A percentile compares a stretch with the other conserved stretches of the same genome.
Conservation (phyloP, 169 alveolate genomes). For the Babesia sp. region DNA sequence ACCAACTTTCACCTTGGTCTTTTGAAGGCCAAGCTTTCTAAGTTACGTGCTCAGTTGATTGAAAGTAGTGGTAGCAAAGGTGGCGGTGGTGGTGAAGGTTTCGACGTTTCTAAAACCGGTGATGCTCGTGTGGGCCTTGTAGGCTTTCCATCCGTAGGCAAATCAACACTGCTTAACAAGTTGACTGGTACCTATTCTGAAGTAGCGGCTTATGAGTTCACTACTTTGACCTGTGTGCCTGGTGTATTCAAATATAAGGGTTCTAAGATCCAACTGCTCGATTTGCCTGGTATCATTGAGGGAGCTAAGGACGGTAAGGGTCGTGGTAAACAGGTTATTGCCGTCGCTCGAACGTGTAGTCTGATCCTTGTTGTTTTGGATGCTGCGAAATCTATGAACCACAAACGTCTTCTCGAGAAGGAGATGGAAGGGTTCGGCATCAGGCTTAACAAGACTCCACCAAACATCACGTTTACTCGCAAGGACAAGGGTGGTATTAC, state of each 20-base stretch:
- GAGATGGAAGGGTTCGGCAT: constrained; percentile 98
- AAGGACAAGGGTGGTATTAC: constrained; percentile 80
- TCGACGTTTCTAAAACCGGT: constrained; percentile 89
- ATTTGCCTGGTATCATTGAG: constrained; percentile 93
- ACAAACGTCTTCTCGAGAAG: constrained; percentile 88
- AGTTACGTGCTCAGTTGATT: constrained; percentile 92
- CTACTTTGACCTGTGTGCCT: constrained; percentile 99
- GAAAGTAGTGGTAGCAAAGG: constrained; percentile 76
- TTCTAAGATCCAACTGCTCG: constrained; percentile 93
- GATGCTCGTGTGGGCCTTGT: constrained; percentile 99
- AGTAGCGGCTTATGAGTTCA: constrained; percentile 98
- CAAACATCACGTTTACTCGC: constrained; percentile 81
- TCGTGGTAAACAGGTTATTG: constrained; percentile 97
- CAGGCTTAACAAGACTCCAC: constrained; percentile 92
- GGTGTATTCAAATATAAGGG: constrained; percentile 92
- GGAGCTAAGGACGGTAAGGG: constrained; percentile 99
- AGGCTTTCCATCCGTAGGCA: constrained; percentile 99
- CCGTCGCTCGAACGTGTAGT: constrained; percentile 96
- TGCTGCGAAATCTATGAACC: constrained; percentile 91
- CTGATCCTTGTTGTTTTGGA: constrained; percentile 92
- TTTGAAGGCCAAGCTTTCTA: constrained; percentile 95
- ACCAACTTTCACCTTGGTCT: constrained; percentile 96
- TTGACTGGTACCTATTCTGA: constrained; percentile 96
- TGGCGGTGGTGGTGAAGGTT: constrained; percentile 84
- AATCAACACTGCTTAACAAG: constrained; percentile 93